Evolutionary conservation across 768 basidiomycete species (phyloP), one percentile per base, ranked within the genome.

Genomic region (Panellus pusillus): DNA sequence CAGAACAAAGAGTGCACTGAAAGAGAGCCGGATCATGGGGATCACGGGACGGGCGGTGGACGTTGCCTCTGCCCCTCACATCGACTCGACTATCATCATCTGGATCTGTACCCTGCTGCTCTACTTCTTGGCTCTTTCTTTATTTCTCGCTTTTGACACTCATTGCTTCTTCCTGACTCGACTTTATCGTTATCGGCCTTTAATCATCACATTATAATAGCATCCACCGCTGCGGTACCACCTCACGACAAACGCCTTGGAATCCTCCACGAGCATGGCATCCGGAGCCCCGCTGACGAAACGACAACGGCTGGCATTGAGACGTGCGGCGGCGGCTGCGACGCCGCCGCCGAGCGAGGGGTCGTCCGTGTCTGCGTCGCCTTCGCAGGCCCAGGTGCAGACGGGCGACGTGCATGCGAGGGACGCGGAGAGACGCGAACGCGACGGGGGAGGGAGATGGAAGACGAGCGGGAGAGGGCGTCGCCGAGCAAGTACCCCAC

Each of bases 401-500:
- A 35, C 8, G 32, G 32, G 32, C 14, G 32, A 35, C 32, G 32
- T 35, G 32, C 32, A 4, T 7, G 32, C 32, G 3, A 35, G 8
- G 6, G 12, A 39, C 3, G 47, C 27, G 1, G 28, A 28, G 3
- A 35, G 35, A 35, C 14, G 4, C 19, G 45, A 46, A 24, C 32
- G 9, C 32, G 14, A 14, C 3, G 47, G 36, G 3, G 35, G 46
- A 43, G 38, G 9, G 15, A 29, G 27, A 2, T 20, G 31, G 1
- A 36, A 44, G 44, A 49, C 18, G 44, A 57, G 37, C 6, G 42
- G 2, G 38, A 40, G n/a, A 14, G 48, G 17, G 51, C 55, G 6
- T 52, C 55, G 40, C 58, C 54, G 43, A 60, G 58, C 43, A 55
- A 55, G 38, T 55, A 60, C 51, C 58, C 58, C 14, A 60, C 54